Conservation (phyloP, 371 early-diverging fungal genomes). For the Dichotomocladium elegans region DNA sequence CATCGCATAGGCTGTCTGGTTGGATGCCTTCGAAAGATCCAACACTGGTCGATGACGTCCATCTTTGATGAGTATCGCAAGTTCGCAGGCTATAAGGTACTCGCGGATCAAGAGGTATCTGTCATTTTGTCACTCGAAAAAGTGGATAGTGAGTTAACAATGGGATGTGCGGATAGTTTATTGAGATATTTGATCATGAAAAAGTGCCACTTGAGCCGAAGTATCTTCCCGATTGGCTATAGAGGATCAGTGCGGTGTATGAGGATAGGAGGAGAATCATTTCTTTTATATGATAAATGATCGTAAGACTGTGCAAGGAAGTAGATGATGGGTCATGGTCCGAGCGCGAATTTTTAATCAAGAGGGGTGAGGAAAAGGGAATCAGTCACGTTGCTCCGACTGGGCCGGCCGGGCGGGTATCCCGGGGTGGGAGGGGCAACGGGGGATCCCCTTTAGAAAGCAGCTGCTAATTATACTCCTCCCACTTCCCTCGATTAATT, state of each 20-base stretch:
- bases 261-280: not conserved
- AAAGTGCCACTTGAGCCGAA: conserved; percentile 48
- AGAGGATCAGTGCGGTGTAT: not conserved
- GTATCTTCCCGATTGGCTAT: conserved; percentile 55
- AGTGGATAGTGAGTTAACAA: not conserved
- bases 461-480: no score
- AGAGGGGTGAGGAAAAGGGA: not conserved
- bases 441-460: not conserved
- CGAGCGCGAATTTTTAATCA: not conserved
- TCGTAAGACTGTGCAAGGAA: not conserved
- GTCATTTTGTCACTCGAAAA: not conserved
- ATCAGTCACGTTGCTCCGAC: no score
- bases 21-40: conserved; percentile 89
- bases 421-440: not conserved
- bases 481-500: not conserved
- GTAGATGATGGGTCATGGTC: not conserved
- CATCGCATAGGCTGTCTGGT: conserved; percentile 92
- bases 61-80: conserved; percentile 95
- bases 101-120: conserved; percentile 92
- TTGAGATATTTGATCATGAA: conserved; percentile 66
- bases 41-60: conserved; percentile 91
- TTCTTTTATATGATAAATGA: not conserved
- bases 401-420: no score
- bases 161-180: conserved; percentile 44
- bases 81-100: conserved; percentile 87